A percentile compares a stretch with the other conserved stretches of the same genome.
Conservation (phyloP, 2,329 filamentous ascomycete genomes). For the Ophiognomonia clavigignenti-juglandacearum region DNA sequence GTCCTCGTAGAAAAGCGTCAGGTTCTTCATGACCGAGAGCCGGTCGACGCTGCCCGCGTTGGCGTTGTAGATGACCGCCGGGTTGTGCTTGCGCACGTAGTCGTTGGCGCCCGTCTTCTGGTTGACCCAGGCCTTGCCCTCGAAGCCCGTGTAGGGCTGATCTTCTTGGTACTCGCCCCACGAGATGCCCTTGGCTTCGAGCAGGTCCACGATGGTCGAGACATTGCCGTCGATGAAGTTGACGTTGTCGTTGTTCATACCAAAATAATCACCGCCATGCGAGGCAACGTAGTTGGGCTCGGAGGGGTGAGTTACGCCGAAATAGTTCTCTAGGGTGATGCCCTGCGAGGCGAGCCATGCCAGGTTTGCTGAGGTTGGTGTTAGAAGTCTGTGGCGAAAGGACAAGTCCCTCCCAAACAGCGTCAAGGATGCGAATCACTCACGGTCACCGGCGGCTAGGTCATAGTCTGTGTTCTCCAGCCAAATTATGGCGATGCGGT, state of each 20-base stretch:
- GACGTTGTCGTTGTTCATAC: conserved; percentile 65
- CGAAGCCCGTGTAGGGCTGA: conserved; percentile 69
- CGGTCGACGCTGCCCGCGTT: conserved; percentile 55
- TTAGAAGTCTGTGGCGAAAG: neutral
- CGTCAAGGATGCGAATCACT: conserved; percentile 22
- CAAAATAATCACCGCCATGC: conserved; percentile 68
- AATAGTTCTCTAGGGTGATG: conserved; percentile 55
- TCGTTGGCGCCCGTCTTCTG: conserved; percentile 61
- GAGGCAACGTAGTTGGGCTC: conserved; percentile 72
- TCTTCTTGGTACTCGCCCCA: conserved; percentile 77
- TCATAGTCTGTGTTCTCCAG: conserved; percentile 72
- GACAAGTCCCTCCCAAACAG: neutral
- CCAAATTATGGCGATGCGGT: conserved; percentile 70
- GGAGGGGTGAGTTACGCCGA: conserved; percentile 64
- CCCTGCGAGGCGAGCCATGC: conserved; percentile 55
- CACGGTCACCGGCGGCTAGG: conserved; percentile 58
- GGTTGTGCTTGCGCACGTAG: conserved; percentile 82
- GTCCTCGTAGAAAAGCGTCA: conserved; percentile 64
- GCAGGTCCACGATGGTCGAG: conserved; percentile 63
- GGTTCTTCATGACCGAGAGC: conserved; percentile 68
- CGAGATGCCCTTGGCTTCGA: conserved; percentile 58
- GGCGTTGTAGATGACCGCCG: conserved; percentile 60
- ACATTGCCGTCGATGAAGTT: conserved; percentile 54
- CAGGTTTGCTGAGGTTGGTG: conserved; percentile 37
- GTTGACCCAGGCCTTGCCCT: conserved; percentile 60